These are phyloP conservation scores for Erysiphe pisi DNA, from an alignment of 2,329 filamentous ascomycete species.

Conservation along the genomic window DNA sequence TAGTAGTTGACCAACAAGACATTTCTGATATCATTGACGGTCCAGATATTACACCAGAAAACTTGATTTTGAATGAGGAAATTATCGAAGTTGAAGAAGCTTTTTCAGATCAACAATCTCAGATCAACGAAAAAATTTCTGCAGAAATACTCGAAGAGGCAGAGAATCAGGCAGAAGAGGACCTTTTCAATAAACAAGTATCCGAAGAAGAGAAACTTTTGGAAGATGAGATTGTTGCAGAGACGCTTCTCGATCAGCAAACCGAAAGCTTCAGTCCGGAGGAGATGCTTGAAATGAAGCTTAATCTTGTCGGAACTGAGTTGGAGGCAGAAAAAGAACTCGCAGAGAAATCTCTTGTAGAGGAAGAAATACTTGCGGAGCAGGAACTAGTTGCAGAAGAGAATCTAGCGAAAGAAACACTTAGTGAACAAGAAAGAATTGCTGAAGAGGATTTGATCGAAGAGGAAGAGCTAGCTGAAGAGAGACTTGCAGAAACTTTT, in stretches of 20 bases:
- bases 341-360: background rate
- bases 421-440: background rate
- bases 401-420: background rate
- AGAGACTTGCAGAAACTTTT: background rate
- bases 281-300: background rate
- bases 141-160: background rate
- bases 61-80: background rate
- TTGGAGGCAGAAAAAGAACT: background rate
- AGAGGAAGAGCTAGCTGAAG: background rate
- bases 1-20: background rate
- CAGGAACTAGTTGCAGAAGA: background rate
- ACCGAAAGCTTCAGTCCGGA: no score
- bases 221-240: background rate
- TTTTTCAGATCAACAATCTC: background rate
- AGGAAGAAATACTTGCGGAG: background rate
- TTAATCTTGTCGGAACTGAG: background rate
- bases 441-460: background rate
- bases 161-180: background rate
- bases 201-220: background rate
- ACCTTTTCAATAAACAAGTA: background rate
- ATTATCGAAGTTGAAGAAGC: background rate
- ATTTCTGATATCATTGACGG: background rate
- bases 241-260: no score
- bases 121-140: background rate
- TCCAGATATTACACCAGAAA: background rate